Conservation (phyloP, 2,329 filamentous ascomycete genomes). For the Lizonia empirigonia region DNA sequence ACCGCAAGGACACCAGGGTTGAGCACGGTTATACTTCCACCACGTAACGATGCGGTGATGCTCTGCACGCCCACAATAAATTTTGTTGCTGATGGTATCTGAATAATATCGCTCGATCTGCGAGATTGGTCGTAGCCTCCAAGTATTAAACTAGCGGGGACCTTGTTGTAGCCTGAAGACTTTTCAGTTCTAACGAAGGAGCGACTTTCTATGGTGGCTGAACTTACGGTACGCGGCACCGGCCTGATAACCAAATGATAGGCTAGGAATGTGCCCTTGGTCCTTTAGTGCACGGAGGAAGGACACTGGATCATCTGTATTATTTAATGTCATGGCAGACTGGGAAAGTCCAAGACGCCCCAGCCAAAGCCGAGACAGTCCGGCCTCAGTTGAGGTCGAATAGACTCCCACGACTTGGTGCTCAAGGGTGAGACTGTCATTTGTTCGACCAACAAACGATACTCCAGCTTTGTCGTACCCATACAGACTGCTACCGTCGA, state of each 20-base stretch:
- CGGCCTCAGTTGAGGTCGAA: conserved; percentile 51
- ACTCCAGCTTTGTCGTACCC: conserved; percentile 57
- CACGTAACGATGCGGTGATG: conserved; percentile 47
- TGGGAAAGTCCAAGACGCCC: conserved; percentile 55
- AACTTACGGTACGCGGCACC: conserved; percentile 70
- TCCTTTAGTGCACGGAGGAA: conserved; percentile 59
- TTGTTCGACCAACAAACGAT: conserved; percentile 48
- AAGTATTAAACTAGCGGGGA: conserved; percentile 61
- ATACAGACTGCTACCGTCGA: conserved; percentile 67
- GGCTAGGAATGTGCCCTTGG: conserved; percentile 66
- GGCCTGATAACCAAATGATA: conserved; percentile 77
- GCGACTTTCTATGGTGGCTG: background rate
- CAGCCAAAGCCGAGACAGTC: conserved; percentile 50
- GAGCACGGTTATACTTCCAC: conserved; percentile 47
- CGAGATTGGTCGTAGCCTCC: conserved; percentile 72
- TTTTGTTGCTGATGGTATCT: conserved; percentile 62
- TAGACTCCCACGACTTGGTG: conserved; percentile 8
- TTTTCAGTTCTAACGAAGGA: background rate
- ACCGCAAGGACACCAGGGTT: conserved; percentile 23
- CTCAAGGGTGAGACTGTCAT: conserved; percentile 28
- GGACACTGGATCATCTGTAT: conserved; percentile 50
- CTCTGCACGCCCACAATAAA: conserved; percentile 62
- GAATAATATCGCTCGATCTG: conserved; percentile 63
- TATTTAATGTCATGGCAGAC: conserved; percentile 16
- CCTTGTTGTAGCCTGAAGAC: conserved; percentile 38